A percentile compares a stretch with the other conserved stretches of the same genome.
These are phyloP conservation scores for Xylaria sp. DNA, from an alignment of 2,329 filamentous ascomycete genomes.

Conservation along the genomic window DNA sequence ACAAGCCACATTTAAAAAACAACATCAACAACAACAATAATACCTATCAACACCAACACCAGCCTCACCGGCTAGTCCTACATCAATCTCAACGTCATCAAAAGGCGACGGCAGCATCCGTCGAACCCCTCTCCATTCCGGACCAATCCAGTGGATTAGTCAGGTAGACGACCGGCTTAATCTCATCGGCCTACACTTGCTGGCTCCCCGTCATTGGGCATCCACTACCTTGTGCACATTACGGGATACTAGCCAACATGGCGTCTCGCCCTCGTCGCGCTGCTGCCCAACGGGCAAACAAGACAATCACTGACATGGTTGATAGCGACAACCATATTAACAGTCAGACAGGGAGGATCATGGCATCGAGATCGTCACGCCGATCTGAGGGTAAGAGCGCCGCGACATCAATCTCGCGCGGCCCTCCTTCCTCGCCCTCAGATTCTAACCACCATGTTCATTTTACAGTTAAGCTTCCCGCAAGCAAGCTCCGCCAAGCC, in stretches of 20 bases:
- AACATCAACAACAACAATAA: too few species aligned
- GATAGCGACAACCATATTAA: conserved; percentile 57
- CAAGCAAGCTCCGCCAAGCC: conserved; percentile 63
- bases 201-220: not conserved
- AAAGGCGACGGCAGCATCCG: conserved; percentile 5
- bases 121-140: conserved; percentile 6
- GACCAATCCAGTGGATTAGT: conserved; percentile 18
- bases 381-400: conserved; percentile 60
- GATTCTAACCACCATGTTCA: conserved; percentile 58
- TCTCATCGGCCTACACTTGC: conserved; percentile 10
- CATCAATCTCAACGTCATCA: conserved; percentile 12
- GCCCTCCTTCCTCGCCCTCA: conserved; percentile 57
- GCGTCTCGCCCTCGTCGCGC: conserved; percentile 53
- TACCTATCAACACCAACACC: too few species aligned
- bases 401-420: conserved; percentile 56
- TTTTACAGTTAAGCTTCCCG: conserved; percentile 63
- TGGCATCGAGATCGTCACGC: conserved; percentile 61
- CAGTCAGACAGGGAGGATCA: conserved; percentile 53
- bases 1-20: conserved; percentile 44
- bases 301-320: conserved; percentile 61
- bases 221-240: not conserved
- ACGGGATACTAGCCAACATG: conserved; percentile 38
- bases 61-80: conserved; percentile 7
- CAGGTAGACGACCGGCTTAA: not conserved
- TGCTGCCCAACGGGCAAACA: conserved; percentile 57